These are phyloP conservation scores for Ceriops decandra DNA, from an alignment of 345 rosid species.

Conservation along the genomic window DNA sequence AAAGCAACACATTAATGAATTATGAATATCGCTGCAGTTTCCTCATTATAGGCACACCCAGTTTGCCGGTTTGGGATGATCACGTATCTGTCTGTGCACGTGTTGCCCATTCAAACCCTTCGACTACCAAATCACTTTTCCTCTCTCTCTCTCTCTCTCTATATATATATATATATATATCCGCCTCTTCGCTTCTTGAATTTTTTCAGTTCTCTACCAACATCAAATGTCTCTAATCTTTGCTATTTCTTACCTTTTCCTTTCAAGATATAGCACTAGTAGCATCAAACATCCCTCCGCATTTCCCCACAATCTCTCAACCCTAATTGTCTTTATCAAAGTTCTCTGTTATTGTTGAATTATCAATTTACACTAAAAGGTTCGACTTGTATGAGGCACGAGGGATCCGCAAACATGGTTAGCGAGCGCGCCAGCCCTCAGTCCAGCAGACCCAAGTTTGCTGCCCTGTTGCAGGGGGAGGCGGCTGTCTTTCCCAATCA, in stretches of 20 bases:
- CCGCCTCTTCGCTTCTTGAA: constrained; percentile 2
- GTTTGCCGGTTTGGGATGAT: constrained; percentile 24
- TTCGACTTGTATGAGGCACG: constrained; percentile 23
- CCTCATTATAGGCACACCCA: constrained; percentile 21
- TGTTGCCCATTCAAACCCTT: constrained; percentile 27
- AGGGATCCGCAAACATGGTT: constrained; percentile 19
- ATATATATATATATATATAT: constrained; percentile 1
- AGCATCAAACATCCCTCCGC: background rate
- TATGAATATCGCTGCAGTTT: background rate
- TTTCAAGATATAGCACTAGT: background rate
- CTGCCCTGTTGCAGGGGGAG: constrained; percentile 53
- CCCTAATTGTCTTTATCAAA: background rate
- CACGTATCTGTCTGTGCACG: constrained; percentile 31
- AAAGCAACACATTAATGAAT: background rate
- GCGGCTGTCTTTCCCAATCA: constrained; percentile 20
- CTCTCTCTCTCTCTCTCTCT: background rate
- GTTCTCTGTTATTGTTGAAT: background rate
- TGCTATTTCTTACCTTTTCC: background rate
- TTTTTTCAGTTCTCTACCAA: constrained; percentile 9
- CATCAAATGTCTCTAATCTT: background rate
- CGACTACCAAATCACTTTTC: constrained; percentile 11
- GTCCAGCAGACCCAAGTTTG: constrained; percentile 45
- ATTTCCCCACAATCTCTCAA: background rate
- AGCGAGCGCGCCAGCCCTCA: constrained; percentile 18
- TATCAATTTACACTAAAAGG: too few species aligned